Conservation (phyloP, 768 basidiomycete genomes). For the Mycena albidolilacea region DNA sequence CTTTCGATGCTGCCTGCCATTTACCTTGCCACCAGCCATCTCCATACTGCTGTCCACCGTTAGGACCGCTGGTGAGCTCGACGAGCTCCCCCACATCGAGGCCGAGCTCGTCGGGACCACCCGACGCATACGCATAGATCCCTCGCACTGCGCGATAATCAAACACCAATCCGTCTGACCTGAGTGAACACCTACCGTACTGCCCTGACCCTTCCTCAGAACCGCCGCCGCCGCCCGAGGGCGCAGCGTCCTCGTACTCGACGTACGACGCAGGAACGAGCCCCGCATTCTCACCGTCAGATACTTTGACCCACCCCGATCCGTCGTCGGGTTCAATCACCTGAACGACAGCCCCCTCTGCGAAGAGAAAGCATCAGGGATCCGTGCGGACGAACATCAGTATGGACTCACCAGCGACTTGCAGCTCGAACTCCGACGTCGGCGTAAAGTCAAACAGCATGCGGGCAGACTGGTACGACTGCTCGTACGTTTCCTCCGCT, state of each 20-base stretch:
- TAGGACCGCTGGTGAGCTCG: conserved; percentile 73
- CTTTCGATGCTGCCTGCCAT: conserved; percentile 38
- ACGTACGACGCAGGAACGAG: conserved; percentile 89
- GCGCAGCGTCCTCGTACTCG: conserved; percentile 47
- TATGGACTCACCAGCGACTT: conserved; percentile 67
- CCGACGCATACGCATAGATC: conserved; percentile 84
- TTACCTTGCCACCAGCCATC: conserved; percentile 93
- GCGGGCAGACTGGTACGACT: conserved; percentile 66
- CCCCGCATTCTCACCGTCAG: conserved; percentile 68
- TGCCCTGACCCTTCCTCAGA: conserved; percentile 56
- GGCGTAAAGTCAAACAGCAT: conserved; percentile 84
- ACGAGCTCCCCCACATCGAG: conserved; percentile 74
- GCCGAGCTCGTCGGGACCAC: conserved; percentile 79
- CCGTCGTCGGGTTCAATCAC: conserved; percentile 88
- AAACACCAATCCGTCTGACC: conserved; percentile 24
- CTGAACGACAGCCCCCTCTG: conserved; percentile 76
- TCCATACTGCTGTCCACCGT: conserved; percentile 76
- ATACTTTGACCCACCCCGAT: conserved; percentile 89
- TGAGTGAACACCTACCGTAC: conserved; percentile 62
- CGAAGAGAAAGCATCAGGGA: conserved; percentile 26
- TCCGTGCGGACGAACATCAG: conserved; percentile 24
- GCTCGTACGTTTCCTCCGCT: conserved; percentile 55
- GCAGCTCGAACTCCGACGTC: conserved; percentile 84
- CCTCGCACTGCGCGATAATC: conserved; percentile 73
- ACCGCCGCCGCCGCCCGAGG: conserved; percentile 32